Evolutionary conservation across 2,329 filamentous ascomycete species (phyloP).

Genomic region (Diaporthe amygdali): DNA sequence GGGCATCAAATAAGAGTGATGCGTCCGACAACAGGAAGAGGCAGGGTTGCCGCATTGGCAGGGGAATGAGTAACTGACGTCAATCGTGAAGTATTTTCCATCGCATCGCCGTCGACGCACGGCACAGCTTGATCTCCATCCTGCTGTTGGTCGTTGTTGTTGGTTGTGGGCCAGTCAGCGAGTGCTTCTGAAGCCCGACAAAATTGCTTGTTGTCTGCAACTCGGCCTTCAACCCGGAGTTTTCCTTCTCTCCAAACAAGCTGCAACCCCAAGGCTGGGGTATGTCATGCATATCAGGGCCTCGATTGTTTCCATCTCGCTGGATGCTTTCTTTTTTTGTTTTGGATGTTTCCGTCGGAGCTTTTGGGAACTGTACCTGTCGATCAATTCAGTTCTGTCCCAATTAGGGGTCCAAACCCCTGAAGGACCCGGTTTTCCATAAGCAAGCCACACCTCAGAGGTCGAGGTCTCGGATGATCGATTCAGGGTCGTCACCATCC

Average conservation of each 20-base stretch:
- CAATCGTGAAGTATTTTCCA: not conserved
- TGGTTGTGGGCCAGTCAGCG: no score
- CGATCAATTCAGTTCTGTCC: not conserved
- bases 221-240: not conserved
- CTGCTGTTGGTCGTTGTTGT: not conserved
- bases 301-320: not conserved
- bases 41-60: not conserved
- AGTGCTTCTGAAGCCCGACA: not conserved
- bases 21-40: not conserved
- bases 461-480: not conserved
- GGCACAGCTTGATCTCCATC: not conserved
- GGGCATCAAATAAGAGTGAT: not conserved
- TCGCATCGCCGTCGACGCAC: no score
- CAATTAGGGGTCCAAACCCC: not conserved
- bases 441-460: not conserved
- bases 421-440: not conserved
- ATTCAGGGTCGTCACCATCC: not conserved
- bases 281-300: not conserved
- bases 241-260: not conserved
- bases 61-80: not conserved
- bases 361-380: not conserved
- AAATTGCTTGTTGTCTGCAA: constrained; percentile 9
- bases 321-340: not conserved
- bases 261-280: not conserved
- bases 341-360: not conserved